These are phyloP conservation scores for Nicotiana attenuata DNA, from an alignment of 257 asterid species.

Conservation along the genomic window DNA sequence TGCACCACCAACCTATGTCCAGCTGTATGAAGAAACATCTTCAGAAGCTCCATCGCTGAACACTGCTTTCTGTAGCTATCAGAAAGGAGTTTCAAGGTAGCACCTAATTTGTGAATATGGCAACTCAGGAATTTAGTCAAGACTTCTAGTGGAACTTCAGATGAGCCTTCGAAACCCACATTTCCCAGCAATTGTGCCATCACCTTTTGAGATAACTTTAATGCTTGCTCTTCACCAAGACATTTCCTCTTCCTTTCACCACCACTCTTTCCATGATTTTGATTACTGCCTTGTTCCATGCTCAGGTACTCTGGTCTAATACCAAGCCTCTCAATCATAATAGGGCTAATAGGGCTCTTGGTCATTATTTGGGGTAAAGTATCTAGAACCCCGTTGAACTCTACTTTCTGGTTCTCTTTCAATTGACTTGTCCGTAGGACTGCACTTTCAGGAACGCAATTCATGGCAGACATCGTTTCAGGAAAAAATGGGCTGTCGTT, in stretches of 20 bases:
- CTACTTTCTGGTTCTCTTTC: conserved; percentile 47
- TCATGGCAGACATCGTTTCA: conserved; percentile 76
- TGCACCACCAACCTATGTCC: conserved; percentile 63
- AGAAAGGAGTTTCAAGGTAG: conserved; percentile 64
- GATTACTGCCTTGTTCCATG: conserved; percentile 69
- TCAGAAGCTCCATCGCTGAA: conserved; percentile 74
- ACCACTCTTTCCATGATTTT: conserved; percentile 57
- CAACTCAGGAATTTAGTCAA: conserved; percentile 68
- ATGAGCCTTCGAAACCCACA: conserved; percentile 79
- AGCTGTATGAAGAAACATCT: conserved; percentile 85
- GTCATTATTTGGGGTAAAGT: conserved; percentile 64
- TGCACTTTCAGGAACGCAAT: conserved; percentile 88
- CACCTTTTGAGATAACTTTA: conserved; percentile 64
- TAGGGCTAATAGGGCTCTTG: conserved; percentile 65
- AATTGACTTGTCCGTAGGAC: conserved; percentile 35
- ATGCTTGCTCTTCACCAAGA: conserved; percentile 77
- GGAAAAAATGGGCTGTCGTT: conserved; percentile 68
- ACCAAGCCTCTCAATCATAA: conserved; percentile 97
- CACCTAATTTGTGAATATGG: conserved; percentile 74
- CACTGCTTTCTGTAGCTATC: conserved; percentile 91
- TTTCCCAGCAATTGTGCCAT: conserved; percentile 62
- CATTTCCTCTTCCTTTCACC: conserved; percentile 49
- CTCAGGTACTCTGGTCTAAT: conserved; percentile 81
- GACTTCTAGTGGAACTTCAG: conserved; percentile 66
- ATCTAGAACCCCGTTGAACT: conserved; percentile 84